A percentile compares a stretch with the other conserved stretches of the same genome.
phyloP scores from a whole-genome alignment of 768 basidiomycete genomes.

The Tulasnella calospora region DNA sequence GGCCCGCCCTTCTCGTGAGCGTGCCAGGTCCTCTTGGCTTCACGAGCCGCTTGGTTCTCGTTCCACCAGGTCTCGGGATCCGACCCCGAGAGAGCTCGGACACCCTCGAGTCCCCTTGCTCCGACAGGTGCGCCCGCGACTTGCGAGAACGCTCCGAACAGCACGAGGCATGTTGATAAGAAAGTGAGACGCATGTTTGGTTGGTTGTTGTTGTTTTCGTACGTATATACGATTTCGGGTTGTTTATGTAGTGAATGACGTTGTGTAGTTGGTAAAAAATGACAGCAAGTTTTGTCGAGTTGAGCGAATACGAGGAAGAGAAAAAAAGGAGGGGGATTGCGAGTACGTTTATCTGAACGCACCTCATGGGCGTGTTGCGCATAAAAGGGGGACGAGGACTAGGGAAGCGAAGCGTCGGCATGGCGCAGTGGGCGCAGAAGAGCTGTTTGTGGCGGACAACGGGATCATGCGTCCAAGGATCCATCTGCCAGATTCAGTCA shows the following conservation, averaged over 20 bases:
- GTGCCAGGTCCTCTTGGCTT: background rate
- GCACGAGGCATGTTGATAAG: background rate
- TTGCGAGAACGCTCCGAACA: background rate
- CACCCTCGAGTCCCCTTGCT: background rate
- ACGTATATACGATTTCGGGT: too few relatives aligned
- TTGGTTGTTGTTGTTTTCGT: background rate
- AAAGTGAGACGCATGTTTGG: background rate
- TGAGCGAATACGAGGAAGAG: background rate
- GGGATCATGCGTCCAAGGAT: background rate
- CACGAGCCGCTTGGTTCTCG: background rate
- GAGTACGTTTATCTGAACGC: background rate
- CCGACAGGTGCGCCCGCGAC: background rate
- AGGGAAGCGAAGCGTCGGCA: background rate
- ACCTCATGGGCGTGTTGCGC: background rate
- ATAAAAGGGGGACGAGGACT: background rate
- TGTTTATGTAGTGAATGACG: too few relatives aligned
- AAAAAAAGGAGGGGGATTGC: background rate
- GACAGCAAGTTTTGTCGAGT: too few relatives aligned
- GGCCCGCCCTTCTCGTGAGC: background rate
- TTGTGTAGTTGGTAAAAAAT: too few relatives aligned
- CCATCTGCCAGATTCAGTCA: background rate
- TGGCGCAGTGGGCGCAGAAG: constrained; percentile 3
- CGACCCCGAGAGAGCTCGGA: background rate
- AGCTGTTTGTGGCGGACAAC: background rate
- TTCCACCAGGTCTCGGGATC: background rate